A percentile compares a stretch with the other conserved stretches of the same genome.
Conservation (phyloP, 2,329 filamentous ascomycete genomes). For the Xylaria polymorpha region DNA sequence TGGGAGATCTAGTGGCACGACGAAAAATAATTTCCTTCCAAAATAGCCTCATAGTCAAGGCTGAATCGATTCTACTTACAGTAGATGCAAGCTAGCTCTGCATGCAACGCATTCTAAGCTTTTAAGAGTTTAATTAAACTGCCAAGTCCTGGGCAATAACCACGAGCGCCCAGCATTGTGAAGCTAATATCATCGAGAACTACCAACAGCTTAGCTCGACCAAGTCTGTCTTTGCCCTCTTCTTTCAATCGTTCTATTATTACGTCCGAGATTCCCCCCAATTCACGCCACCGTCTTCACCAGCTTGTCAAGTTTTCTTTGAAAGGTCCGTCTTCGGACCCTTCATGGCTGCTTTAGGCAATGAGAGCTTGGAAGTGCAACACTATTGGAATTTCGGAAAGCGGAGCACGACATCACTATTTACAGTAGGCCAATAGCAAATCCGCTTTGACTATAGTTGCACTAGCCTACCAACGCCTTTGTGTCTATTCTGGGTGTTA, state of each 20-base stretch:
- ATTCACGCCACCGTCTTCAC: background rate
- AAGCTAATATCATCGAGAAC: constrained; percentile 13
- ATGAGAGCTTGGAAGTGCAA: constrained; percentile 8
- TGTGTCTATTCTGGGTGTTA: constrained; percentile 5
- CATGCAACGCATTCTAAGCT: constrained; percentile 6
- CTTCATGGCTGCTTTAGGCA: constrained; percentile 14
- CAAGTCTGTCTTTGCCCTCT: background rate
- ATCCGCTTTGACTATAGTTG: background rate
- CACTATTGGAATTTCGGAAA: constrained; percentile 19
- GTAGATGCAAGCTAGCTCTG: background rate
- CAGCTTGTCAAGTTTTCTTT: background rate
- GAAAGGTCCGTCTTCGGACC: constrained; percentile 34
- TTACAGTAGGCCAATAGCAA: background rate
- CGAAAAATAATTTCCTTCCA: constrained; percentile 1
- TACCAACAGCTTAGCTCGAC: background rate
- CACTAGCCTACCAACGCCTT: background rate
- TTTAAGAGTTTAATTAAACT: background rate
- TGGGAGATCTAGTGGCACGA: background rate
- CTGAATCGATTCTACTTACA: constrained; percentile 11
- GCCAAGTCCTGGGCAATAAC: constrained; percentile 3
- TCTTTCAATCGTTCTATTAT: background rate
- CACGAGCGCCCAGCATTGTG: background rate
- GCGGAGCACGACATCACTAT: background rate
- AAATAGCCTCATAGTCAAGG: background rate
- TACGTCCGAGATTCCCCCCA: background rate